These are phyloP conservation scores for Alloteropsis angusta DNA, from an alignment of 202 grass and related monocot species.

Conservation along the genomic window DNA sequence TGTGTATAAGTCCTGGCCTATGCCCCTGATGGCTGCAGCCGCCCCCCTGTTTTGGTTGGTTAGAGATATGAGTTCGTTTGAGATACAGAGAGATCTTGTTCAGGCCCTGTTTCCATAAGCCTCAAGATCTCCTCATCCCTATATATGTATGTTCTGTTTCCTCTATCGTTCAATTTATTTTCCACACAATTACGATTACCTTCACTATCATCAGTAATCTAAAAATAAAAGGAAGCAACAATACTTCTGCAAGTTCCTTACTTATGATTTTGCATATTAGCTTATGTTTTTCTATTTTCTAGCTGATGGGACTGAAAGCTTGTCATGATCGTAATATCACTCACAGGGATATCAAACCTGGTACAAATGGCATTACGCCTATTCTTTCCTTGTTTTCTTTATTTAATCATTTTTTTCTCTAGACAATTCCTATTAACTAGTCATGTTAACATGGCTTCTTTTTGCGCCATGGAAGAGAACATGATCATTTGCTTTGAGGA, in stretches of 20 bases:
- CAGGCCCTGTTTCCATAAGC: no score
- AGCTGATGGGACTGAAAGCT: slow-evolving; percentile 85
- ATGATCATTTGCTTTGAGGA: slow-evolving; percentile 99
- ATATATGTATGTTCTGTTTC: no score
- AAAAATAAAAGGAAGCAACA: neutral
- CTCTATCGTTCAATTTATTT: no score
- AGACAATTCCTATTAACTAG: neutral
- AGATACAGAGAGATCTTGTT: no score
- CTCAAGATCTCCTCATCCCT: no score
- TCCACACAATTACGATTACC: no score
- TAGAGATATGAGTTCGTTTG: no score
- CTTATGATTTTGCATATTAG: slow-evolving; percentile 9
- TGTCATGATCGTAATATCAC: slow-evolving; percentile 90
- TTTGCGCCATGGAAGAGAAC: slow-evolving; percentile 58
- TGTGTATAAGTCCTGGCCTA: no score
- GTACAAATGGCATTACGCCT: slow-evolving; percentile 35
- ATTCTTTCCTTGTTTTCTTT: slow-evolving; percentile 16
- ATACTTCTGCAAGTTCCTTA: neutral
- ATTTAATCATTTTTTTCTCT: neutral
- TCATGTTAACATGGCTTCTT: slow-evolving; percentile 36
- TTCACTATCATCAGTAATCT: neutral
- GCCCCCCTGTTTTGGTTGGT: no score
- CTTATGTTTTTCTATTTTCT: slow-evolving; percentile 16
- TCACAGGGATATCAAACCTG: slow-evolving; percentile 99
- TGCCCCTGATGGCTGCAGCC: no score